These are phyloP conservation scores for Magnolia kwangsiensis DNA, from an alignment of 164 flowering plant genomes.

Conservation along the genomic window DNA sequence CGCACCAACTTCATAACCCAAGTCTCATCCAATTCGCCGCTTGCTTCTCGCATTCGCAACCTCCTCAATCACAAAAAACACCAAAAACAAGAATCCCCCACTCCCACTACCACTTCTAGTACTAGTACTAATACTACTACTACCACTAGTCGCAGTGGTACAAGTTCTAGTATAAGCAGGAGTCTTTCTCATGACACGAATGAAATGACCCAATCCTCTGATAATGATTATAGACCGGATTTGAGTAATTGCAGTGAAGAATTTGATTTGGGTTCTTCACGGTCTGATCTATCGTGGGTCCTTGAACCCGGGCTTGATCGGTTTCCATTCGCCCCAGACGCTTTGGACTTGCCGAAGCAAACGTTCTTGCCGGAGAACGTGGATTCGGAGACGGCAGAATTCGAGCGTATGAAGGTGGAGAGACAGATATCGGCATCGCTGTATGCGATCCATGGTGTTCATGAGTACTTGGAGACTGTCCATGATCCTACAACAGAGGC, in stretches of 20 bases:
- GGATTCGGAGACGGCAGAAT: constrained; percentile 39
- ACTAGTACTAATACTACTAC: constrained; percentile 6
- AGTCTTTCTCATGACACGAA: constrained; percentile 2
- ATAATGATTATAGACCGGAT: constrained; percentile 66
- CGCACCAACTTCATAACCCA: constrained; percentile 70
- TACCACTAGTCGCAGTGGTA: constrained; percentile 4
- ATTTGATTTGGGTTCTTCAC: constrained; percentile 26
- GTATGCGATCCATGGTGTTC: constrained; percentile 64
- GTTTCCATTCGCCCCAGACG: constrained; percentile 31
- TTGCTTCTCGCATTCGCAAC: constrained; percentile 61
- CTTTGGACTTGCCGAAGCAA: constrained; percentile 34
- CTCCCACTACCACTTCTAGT: not conserved
- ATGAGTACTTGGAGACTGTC: constrained; percentile 56
- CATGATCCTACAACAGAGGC: constrained; percentile 49
- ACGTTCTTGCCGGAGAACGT: constrained; percentile 11
- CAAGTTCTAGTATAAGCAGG: not conserved
- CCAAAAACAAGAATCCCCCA: constrained; percentile 10
- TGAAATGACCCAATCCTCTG: constrained; percentile 26
- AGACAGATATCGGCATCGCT: constrained; percentile 71
- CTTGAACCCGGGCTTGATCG: constrained; percentile 26
- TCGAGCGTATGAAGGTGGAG: constrained; percentile 70
- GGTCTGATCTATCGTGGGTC: constrained; percentile 33
- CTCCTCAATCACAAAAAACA: constrained; percentile 54
- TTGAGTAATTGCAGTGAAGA: constrained; percentile 40
- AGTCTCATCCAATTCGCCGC: constrained; percentile 61